Evolutionary conservation across 768 basidiomycete genomes (phyloP), one percentile per base, ranked within the genome.

Genomic region (Hebeloma cylindrosporum): DNA sequence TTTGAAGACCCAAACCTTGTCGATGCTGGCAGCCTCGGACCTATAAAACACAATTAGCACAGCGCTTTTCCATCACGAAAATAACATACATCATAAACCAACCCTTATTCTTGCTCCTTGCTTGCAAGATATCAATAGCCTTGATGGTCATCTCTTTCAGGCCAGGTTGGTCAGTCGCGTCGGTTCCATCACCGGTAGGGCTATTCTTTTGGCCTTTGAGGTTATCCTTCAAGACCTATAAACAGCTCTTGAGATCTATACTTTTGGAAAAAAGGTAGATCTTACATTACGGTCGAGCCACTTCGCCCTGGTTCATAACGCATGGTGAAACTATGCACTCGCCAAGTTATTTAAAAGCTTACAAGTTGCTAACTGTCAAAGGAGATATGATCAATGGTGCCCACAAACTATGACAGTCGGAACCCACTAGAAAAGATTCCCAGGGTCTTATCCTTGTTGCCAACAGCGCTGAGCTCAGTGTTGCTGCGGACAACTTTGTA

Each of bases 71-170:
- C 16, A 40, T 17, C 22, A 23, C 14, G 21, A 34, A 17, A 13
- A 20, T 16, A 5, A 48, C 52, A 11, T 38, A 60, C 72, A 74
- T 72, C 70, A 74, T 64, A 56, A 74, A 74, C 66, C 68, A 74
- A 2, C 72, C 72, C 39, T 66, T 55, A 21, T 65, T 65, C 50
- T 64, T 63, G 9, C 65, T 54, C 7, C 71, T 64, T 7, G 61
- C 56, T 35, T 73, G 70, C 23, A 74, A 63, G 43, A 72, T 64
- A 40, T 74, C 71, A 41, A 72, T 73, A 22, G 71, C 72, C 54
- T 72, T 74, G 23, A 74, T 46, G 1, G 72, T 72, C 71, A 74
- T 74, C 11, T 72, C 71, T 52, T 74, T 72, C 55, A 74, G 55
- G n/a, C 72, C 72, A 25, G 72, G 72, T 48, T 74, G 72, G 58